phyloP scores from a whole-genome alignment of 805 yeast species.

The Starmerella riodocensis region DNA sequence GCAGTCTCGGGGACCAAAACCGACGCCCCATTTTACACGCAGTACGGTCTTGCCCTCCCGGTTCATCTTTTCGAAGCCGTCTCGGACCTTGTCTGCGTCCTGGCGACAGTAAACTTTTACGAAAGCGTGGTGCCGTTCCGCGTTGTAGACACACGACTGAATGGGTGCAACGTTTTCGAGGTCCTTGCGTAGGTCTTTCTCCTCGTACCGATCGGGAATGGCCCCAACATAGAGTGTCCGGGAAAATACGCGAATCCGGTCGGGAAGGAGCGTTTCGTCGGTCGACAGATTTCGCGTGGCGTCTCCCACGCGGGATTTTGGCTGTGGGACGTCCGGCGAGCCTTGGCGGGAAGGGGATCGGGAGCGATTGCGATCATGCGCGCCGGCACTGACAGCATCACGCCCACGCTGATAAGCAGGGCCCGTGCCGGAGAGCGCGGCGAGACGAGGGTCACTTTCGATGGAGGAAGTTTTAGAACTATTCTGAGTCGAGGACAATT shows the following conservation, averaged over 20 bases:
- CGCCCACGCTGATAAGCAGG: slow-evolving; percentile 15
- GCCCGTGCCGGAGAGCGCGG: slow-evolving; percentile 5
- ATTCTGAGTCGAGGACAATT: slow-evolving; percentile 7
- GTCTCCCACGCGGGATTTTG: slow-evolving; percentile 18
- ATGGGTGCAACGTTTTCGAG: slow-evolving; percentile 82
- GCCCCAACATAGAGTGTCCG: slow-evolving; percentile 93
- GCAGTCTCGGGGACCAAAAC: slow-evolving; percentile 97
- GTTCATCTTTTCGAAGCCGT: slow-evolving; percentile 45
- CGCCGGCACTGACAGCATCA: slow-evolving; percentile 1
- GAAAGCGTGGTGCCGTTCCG: slow-evolving; percentile 88
- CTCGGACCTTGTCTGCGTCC: slow-evolving; percentile 77
- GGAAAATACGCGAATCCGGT: slow-evolving; percentile 67
- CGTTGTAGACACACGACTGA: slow-evolving; percentile 76
- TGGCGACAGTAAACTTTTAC: slow-evolving; percentile 83
- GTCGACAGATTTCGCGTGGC: slow-evolving; percentile 15
- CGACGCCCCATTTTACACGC: slow-evolving; percentile 97
- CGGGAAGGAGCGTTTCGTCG: slow-evolving; percentile 39
- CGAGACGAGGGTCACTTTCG: slow-evolving; percentile 11
- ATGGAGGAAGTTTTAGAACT: neutral
- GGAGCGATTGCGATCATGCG: slow-evolving; percentile 18
- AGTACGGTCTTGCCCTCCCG: slow-evolving; percentile 50
- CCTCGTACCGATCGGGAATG: slow-evolving; percentile 71
- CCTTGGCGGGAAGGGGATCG: slow-evolving; percentile 15
- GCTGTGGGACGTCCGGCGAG: slow-evolving; percentile 11
- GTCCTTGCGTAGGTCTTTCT: slow-evolving; percentile 51